Evolutionary conservation across 176 grass and related monocot genomes (phyloP).

Genomic region (Musa beccarii): DNA sequence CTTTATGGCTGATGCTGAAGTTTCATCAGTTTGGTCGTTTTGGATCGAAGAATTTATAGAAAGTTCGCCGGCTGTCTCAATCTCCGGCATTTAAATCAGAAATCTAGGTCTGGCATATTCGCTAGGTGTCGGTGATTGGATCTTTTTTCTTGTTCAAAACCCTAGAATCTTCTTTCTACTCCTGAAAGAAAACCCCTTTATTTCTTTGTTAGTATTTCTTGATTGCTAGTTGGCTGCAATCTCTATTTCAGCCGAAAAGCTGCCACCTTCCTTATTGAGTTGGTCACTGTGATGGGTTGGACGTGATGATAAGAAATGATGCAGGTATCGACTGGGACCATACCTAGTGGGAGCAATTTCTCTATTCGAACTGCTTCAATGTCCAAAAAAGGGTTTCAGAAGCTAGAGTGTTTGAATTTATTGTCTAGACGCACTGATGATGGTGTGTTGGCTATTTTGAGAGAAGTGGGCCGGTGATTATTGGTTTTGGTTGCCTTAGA

Average conservation of each 20-base stretch:
- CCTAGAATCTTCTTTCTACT: too few relatives aligned
- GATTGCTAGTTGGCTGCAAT: neutral
- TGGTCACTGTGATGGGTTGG: neutral
- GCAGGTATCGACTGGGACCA: slow-evolving; percentile 16
- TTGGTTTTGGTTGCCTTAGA: neutral
- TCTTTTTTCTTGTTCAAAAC: neutral
- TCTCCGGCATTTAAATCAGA: too few relatives aligned
- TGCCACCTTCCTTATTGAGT: neutral
- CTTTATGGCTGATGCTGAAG: too few relatives aligned
- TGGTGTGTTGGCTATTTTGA: slow-evolving; percentile 5
- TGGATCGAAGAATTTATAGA: neutral
- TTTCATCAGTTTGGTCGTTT: neutral
- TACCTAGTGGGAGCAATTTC: slow-evolving; percentile 12
- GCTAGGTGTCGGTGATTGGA: neutral
- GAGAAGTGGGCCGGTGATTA: slow-evolving; percentile 3
- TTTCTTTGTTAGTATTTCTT: too few relatives aligned
- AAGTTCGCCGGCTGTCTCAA: too few relatives aligned
- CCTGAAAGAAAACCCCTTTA: too few relatives aligned
- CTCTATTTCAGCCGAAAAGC: neutral
- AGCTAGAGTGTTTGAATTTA: slow-evolving; percentile 1
- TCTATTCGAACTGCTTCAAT: neutral
- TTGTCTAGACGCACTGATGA: slow-evolving; percentile 1
- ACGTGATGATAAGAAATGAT: neutral
- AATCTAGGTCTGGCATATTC: too few relatives aligned
- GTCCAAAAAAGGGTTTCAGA: slow-evolving; percentile 2